Evolutionary conservation across 2,329 filamentous ascomycete genomes (phyloP).

Genomic region (Microascus cirrosus): DNA sequence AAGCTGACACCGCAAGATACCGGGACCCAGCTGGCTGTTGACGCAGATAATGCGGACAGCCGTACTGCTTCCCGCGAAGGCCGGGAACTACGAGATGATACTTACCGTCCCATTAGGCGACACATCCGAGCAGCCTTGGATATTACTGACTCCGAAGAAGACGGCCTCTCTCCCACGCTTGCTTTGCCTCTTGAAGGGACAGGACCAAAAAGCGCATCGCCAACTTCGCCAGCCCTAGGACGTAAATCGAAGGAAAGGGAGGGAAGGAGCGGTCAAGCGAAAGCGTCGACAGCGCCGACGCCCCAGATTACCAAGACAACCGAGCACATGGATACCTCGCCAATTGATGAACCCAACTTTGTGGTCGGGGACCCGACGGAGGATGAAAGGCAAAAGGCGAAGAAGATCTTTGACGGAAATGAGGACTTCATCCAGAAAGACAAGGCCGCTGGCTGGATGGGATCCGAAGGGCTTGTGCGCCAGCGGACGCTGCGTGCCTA

Average conservation of each 20-base stretch:
- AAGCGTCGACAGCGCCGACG: conserved; percentile 21
- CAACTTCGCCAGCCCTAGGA: conserved; percentile 24
- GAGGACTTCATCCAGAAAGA: conserved; percentile 72
- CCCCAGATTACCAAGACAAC: conserved; percentile 20
- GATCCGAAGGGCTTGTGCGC: conserved; percentile 55
- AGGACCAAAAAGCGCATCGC: conserved; percentile 20
- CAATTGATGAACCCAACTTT: conserved; percentile 47
- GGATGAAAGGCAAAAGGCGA: conserved; percentile 66
- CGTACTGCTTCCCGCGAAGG: neutral
- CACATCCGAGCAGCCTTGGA: conserved; percentile 9
- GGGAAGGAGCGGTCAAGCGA: conserved; percentile 32
- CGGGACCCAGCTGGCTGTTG: neutral
- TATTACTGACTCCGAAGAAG: conserved; percentile 20
- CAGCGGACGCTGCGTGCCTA: conserved; percentile 60
- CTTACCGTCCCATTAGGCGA: conserved; percentile 14
- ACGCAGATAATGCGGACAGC: neutral
- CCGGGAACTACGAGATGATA: conserved; percentile 13
- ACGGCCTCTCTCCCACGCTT: conserved; percentile 22
- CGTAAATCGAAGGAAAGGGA: conserved; percentile 25
- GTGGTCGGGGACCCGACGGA: conserved; percentile 48
- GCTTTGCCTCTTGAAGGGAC: conserved; percentile 30
- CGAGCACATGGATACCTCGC: conserved; percentile 23
- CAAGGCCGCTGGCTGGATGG: conserved; percentile 79
- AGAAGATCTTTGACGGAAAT: conserved; percentile 72
- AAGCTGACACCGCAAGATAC: neutral